Base-by-base conservation (phyloP, 2,329 filamentous ascomycete species). In the Beauveria sp. region DNA sequence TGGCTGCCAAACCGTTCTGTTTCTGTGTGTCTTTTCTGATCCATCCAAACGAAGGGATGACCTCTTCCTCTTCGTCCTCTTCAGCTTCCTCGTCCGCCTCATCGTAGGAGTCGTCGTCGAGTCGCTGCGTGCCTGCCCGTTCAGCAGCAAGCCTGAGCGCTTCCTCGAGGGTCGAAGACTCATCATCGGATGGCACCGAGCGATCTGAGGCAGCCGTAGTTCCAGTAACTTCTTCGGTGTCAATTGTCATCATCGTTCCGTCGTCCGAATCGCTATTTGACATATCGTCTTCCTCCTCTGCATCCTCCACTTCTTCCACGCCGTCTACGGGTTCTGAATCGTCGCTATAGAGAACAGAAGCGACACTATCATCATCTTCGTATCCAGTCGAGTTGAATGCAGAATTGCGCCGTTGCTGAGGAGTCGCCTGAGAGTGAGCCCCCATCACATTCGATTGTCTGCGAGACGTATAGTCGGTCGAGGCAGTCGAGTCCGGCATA, bases 401-500 rank as follows among this genome's bases (percentile, higher is more conserved):
- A 1, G 54, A 48, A 31, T 45, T 50, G n/a, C 38, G 62, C 3
- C 56, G 55, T 34, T 55, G 45, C n/a, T 63, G 60, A 5, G 55
- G 43, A 5, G 43, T 51, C 10, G 54, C 31, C 20, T 48, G 53
- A 12, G 51, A 24, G 14, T 58, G 61, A 42, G 31, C 22, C 3
- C 70, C 70, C 1, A 72, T 78, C 34, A 83, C 72, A 16, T 83
- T 84, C 3, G 91, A 95, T 58, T 87, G 85, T 65, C 90, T 83
- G 67, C 91, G 80, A 14, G 89, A 91, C 12, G 87, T 86, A 18
- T 61, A 55, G 65, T 93, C 90, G 1, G 87, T 89, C 0, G 89
- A 89, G 8, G 88, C 89, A 1, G 92, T 96, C 22, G 91, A 91
- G 71, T 97, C 93, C 70, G 93, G 91, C 71, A 87, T 83, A 70